phyloP scores from a whole-genome alignment of 306 rosid genomes.

The Lathyrus sativus region DNA sequence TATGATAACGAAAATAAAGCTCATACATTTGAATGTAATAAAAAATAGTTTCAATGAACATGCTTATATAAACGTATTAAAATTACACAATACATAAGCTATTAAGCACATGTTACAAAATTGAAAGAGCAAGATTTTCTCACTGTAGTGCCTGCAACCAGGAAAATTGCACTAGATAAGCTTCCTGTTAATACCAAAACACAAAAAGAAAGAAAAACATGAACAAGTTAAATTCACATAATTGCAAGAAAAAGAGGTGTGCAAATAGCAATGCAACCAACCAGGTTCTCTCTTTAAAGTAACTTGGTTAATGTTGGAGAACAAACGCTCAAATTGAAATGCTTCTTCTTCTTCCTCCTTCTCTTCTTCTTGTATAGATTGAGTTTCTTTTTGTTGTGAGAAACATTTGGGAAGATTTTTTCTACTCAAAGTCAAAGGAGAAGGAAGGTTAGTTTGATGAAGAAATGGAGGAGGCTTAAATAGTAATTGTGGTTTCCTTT shows the following conservation, averaged over 20 bases:
- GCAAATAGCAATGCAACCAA: slow-evolving; percentile 31
- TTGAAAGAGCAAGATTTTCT: slow-evolving; percentile 18
- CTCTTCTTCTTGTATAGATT: slow-evolving; percentile 37
- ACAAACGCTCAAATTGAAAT: slow-evolving; percentile 56
- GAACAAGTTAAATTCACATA: neutral
- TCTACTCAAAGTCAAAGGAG: slow-evolving; percentile 27
- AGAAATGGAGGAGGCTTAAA: slow-evolving; percentile 22
- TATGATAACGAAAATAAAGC: too few relatives aligned
- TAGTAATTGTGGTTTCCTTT: slow-evolving; percentile 31
- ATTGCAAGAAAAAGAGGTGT: neutral
- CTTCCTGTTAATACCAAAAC: slow-evolving; percentile 52
- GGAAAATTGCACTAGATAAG: slow-evolving; percentile 63
- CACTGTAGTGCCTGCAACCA: slow-evolving; percentile 80
- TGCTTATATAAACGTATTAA: neutral
- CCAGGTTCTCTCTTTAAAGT: slow-evolving; percentile 84
- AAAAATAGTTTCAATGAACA: neutral
- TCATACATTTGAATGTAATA: too few relatives aligned
- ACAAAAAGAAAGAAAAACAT: neutral
- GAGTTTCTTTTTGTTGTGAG: slow-evolving; percentile 43
- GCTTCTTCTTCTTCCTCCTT: slow-evolving; percentile 27
- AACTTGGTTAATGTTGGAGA: slow-evolving; percentile 72
- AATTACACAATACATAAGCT: neutral
- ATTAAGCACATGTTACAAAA: neutral
- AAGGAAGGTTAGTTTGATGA: slow-evolving; percentile 35
- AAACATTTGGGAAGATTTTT: slow-evolving; percentile 44